Evolutionary conservation across 2,329 filamentous ascomycete genomes (phyloP), one percentile per base, ranked within the genome.

Genomic region (Hypoxylon sp.): DNA sequence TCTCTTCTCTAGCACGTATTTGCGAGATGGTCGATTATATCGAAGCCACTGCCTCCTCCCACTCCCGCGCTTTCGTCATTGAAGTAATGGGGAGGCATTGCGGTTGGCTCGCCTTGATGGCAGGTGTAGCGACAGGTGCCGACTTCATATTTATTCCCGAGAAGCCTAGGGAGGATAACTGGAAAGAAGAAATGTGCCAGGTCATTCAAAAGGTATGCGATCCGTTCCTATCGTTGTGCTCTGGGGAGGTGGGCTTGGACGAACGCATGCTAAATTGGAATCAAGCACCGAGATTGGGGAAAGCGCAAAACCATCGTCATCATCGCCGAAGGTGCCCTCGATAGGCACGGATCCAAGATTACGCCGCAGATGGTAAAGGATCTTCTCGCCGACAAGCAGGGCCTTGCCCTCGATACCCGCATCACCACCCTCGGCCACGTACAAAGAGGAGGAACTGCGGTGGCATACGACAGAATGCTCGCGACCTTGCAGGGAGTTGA

Each of bases 51-150:
- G 94, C 94, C 48, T 89, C 88, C 31, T 97, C 93, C 23, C 95
- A 99, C 76, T 96, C 96, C 64, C 85, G 95, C 68, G 95, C 95
- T 33, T 99, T 99, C 75, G 93, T 99, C 55, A 90, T 99, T 62
- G 95, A 97, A 75, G 95, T 99, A 70, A 99, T 99, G 95, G 95
- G 95, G 46, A 85, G 95, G 58, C 94, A 99, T 77, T 99, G 95
- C 74, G 95, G 95, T 62, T 99, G 95, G 95, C 82, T 99, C 61
- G 95, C 95, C 35, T 83, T 99, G 60, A 97, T 98, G 89, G 90
- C 94, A 11, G 94, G 93, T 70, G 93, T 99, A 58, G 93, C 91
- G 56, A 97, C 92, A 0, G 95, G 94, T 46, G 93, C 95, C 13
- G 95, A 99, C 75, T 99, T 96, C 77, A 86, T 98, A 68, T 98